Evolutionary conservation across 1,284 basidiomycete genomes (phyloP).

Genomic region (Mycosarcoma mackinlayi): DNA sequence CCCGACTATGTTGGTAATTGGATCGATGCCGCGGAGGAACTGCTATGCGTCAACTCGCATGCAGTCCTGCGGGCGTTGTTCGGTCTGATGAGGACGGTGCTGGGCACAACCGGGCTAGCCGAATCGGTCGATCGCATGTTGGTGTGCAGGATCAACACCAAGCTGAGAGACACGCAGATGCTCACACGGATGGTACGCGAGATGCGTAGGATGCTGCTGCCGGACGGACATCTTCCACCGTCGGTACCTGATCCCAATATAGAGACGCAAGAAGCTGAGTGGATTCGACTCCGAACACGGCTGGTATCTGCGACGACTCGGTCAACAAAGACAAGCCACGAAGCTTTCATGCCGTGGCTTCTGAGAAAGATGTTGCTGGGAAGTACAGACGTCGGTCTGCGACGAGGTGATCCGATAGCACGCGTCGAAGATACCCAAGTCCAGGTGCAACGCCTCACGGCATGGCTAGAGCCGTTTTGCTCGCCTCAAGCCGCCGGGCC

Average conservation of each 20-base stretch:
- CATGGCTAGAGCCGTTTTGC: slow-evolving; percentile 43
- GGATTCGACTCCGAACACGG: slow-evolving; percentile 35
- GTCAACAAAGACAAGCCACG: background rate
- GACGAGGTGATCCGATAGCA: slow-evolving; percentile 9
- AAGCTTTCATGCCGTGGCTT: slow-evolving; percentile 5
- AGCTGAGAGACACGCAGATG: slow-evolving; percentile 26
- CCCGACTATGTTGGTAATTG: slow-evolving; percentile 36
- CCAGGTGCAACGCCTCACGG: slow-evolving; percentile 32
- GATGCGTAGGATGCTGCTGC: slow-evolving; percentile 30
- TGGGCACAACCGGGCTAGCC: slow-evolving; percentile 21
- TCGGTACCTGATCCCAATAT: slow-evolving; percentile 37
- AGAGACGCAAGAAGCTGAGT: slow-evolving; percentile 36
- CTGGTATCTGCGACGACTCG: slow-evolving; percentile 2
- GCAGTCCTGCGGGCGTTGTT: slow-evolving; percentile 16
- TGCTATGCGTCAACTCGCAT: slow-evolving; percentile 16
- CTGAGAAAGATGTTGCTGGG: slow-evolving; percentile 30
- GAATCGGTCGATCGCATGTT: slow-evolving; percentile 22
- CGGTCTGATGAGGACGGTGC: slow-evolving; percentile 15
- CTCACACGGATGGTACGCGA: slow-evolving; percentile 15
- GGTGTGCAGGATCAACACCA: slow-evolving; percentile 14
- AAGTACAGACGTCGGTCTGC: slow-evolving; percentile 7
- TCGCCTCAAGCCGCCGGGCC: slow-evolving; percentile 48
- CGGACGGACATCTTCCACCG: slow-evolving; percentile 38
- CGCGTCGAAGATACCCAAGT: slow-evolving; percentile 13
- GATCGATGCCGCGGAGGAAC: slow-evolving; percentile 29